Evolutionary conservation across 805 yeast species (phyloP), one percentile per base, ranked within the genome.

Genomic region (Teunomyces gatunensis): DNA sequence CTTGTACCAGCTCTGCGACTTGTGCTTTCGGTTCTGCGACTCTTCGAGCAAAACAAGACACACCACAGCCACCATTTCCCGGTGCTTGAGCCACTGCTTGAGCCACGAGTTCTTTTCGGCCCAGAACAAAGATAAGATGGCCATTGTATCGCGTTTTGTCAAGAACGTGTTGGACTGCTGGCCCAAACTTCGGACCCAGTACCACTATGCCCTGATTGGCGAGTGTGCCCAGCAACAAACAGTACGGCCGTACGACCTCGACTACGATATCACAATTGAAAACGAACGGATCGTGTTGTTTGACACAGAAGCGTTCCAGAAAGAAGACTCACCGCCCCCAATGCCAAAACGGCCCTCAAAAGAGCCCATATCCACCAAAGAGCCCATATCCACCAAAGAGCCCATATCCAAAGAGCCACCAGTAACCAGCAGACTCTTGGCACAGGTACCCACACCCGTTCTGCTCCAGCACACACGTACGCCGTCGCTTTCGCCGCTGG

Each of bases 91-190:
- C 6, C 80, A 84, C 15, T 75, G 85, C 11, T 54, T 86, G 28
- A 75, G 84, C 47, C 84, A 84, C 39, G 79, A 78, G 53, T 45
- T 63, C 21, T 49, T 64, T 11, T 64, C 69, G 43, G 57, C 59
- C n/a, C 61, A 60, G 17, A 76, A 73, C 49, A 71, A 74, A 36
- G 82, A 81, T 51, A 65, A 73, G 40, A 53, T 75, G 6, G 69
- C 78, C 6, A 71, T 84, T 13, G 81, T 84, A 1, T 70, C 74
- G 20, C 67, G 87, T 42, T 80, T 78, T 47, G 64, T 83, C 17
- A 76, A 74, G 46, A 81, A 79, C 49, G 53, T 84, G 5, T 55
- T 85, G 34, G 79, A 72, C 29, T 59, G 71, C 54, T 85, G 86
- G 83, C 61, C 57, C 2, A 52, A 54, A 4, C 61, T 79, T 10